These are phyloP conservation scores for Neonectria neomacrospora DNA, from an alignment of 2,329 filamentous ascomycete genomes.

Conservation along the genomic window DNA sequence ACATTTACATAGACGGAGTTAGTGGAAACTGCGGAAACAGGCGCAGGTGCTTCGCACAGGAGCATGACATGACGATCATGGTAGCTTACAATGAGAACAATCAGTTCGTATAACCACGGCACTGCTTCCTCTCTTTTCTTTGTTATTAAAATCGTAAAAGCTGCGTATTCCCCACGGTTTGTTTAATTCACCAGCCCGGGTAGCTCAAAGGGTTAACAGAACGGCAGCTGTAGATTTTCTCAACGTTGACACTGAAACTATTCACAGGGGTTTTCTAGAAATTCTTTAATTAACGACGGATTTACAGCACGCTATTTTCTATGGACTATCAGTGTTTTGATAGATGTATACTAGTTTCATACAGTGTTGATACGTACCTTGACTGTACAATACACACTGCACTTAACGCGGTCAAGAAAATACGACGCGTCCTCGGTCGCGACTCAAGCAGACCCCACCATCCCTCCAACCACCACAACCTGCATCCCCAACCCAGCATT, in stretches of 20 bases:
- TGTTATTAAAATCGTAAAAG: background rate
- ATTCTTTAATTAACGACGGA: too few relatives aligned
- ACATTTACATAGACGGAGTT: slow-evolving; percentile 24
- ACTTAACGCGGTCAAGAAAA: slow-evolving; percentile 38
- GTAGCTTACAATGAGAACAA: slow-evolving; percentile 13
- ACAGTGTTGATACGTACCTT: background rate
- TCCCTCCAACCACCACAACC: slow-evolving; percentile 33
- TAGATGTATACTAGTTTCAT: background rate
- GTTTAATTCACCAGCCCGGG: too few relatives aligned
- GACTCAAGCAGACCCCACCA: slow-evolving; percentile 26
- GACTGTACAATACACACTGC: slow-evolving; percentile 20
- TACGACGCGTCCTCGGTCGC: slow-evolving; percentile 36
- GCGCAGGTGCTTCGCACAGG: slow-evolving; percentile 3
- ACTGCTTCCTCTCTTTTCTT: background rate
- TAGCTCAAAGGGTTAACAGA: too few relatives aligned
- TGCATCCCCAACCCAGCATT: slow-evolving; percentile 23
- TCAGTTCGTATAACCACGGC: background rate
- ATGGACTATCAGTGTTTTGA: too few relatives aligned
- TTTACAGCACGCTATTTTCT: too few relatives aligned
- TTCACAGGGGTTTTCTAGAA: too few relatives aligned
- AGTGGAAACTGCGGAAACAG: slow-evolving; percentile 6
- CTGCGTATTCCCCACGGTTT: too few relatives aligned
- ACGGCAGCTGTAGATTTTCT: too few relatives aligned
- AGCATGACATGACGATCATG: slow-evolving; percentile 10
- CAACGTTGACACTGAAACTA: too few relatives aligned